Evolutionary conservation across 495 filamentous ascomycete genomes (phyloP).

Genomic region (Aspergillus haitiensis): DNA sequence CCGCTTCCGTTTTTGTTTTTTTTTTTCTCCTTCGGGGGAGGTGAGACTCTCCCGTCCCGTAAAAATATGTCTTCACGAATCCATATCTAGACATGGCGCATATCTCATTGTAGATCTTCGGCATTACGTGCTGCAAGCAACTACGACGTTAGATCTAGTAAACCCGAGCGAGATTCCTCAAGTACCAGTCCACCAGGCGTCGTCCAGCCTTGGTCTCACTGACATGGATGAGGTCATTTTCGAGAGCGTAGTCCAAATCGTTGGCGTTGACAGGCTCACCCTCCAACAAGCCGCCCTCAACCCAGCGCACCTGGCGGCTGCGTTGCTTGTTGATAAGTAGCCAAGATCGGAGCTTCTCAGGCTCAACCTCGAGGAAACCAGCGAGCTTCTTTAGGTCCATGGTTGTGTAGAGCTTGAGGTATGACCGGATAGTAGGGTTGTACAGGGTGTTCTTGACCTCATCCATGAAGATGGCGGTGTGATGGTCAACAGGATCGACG

Average conservation of each 20-base stretch:
- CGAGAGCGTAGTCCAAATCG: slow-evolving; percentile 94
- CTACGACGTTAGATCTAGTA: slow-evolving; percentile 56
- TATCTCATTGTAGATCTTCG: slow-evolving; percentile 15
- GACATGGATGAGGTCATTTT: slow-evolving; percentile 96
- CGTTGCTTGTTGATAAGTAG: slow-evolving; percentile 97
- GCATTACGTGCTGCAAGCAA: not conserved
- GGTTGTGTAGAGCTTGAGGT: slow-evolving; percentile 98
- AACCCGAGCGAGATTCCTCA: slow-evolving; percentile 90
- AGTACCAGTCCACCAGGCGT: slow-evolving; percentile 97
- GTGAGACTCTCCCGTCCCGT: not conserved
- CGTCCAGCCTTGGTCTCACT: slow-evolving; percentile 97
- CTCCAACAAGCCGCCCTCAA: slow-evolving; percentile 83
- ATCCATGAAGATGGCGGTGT: slow-evolving; percentile 96
- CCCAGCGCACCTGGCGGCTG: slow-evolving; percentile 93
- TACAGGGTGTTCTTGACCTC: slow-evolving; percentile 97
- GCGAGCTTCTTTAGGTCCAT: slow-evolving; percentile 99
- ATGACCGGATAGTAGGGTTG: slow-evolving; percentile 92
- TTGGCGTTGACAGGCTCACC: slow-evolving; percentile 87
- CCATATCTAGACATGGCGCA: slow-evolving; percentile 12
- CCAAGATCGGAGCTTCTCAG: slow-evolving; percentile 87
- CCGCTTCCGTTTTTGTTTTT: not conserved
- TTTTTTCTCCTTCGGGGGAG: not conserved
- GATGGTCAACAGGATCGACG: slow-evolving; percentile 95
- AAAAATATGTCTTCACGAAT: not conserved
- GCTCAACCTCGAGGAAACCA: slow-evolving; percentile 91